A percentile compares a stretch with the other conserved stretches of the same genome.
These are phyloP conservation scores for Pseudocercospora ulei DNA, from an alignment of 2,329 filamentous ascomycete species.

Conservation along the genomic window DNA sequence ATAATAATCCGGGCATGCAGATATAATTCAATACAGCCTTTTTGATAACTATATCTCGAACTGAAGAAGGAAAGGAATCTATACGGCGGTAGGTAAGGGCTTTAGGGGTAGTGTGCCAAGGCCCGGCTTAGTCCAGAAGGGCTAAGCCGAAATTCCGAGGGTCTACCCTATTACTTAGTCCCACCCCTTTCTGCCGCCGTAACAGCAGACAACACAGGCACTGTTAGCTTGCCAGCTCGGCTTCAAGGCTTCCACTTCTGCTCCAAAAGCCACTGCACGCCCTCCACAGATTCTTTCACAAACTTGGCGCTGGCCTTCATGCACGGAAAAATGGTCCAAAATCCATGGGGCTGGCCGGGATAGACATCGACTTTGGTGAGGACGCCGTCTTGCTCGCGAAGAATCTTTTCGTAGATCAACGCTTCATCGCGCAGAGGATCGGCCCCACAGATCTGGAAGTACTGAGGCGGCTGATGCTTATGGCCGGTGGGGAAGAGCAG, in stretches of 20 bases:
- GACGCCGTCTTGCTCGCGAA: conserved; percentile 37
- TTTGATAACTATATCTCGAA: too few relatives aligned
- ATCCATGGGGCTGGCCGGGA: conserved; percentile 39
- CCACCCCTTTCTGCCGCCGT: too few relatives aligned
- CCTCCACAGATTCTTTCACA: conserved; percentile 28
- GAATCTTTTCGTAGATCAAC: conserved; percentile 39
- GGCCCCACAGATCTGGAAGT: conserved; percentile 43
- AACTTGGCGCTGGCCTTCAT: conserved; percentile 27
- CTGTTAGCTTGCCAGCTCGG: too few relatives aligned
- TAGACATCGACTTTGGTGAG: conserved; percentile 40
- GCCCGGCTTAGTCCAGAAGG: too few relatives aligned
- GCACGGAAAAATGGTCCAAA: conserved; percentile 31
- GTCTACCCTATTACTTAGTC: too few relatives aligned
- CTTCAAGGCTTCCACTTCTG: conserved; percentile 15
- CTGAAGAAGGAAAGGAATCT: too few relatives aligned
- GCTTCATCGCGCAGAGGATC: conserved; percentile 46
- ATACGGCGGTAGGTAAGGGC: too few relatives aligned
- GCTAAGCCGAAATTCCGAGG: too few relatives aligned
- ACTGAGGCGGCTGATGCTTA: conserved; percentile 38
- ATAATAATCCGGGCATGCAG: too few relatives aligned
- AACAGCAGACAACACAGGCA: too few relatives aligned
- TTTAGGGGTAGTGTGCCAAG: too few relatives aligned
- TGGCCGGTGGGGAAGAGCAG: conserved; percentile 30
- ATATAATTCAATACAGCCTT: too few relatives aligned
- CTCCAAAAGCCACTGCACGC: conserved; percentile 29